These are phyloP conservation scores for Rhynchospora pubera DNA, from an alignment of 176 grass and related monocot species.

Conservation along the genomic window DNA sequence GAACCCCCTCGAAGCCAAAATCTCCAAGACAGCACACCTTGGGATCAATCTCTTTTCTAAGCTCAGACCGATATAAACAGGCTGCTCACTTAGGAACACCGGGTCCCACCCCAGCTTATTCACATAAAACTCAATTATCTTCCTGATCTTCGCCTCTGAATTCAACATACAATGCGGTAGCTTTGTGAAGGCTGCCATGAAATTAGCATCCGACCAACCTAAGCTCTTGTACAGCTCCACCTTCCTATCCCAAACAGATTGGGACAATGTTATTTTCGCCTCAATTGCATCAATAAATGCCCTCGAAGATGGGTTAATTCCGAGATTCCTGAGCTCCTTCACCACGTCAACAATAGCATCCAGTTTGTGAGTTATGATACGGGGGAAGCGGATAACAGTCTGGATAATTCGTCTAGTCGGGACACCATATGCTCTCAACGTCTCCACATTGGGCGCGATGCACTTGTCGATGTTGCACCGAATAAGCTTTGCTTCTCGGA, in stretches of 20 bases:
- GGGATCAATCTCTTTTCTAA: slow-evolving; percentile 48
- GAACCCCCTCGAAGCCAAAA: slow-evolving; percentile 26
- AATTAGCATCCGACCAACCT: slow-evolving; percentile 48
- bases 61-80: slow-evolving; percentile 32
- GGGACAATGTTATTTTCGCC: slow-evolving; percentile 8
- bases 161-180: slow-evolving; percentile 44
- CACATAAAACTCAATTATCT: slow-evolving; percentile 28
- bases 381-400: neutral
- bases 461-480: neutral
- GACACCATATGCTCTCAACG: neutral
- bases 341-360: slow-evolving; percentile 20
- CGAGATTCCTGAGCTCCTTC: slow-evolving; percentile 22
- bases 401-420: neutral
- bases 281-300: slow-evolving; percentile 37
- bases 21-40: slow-evolving; percentile 30
- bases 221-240: slow-evolving; percentile 36
- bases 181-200: slow-evolving; percentile 33
- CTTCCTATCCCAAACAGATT: slow-evolving; percentile 26
- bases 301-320: slow-evolving; percentile 15
- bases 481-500: neutral
- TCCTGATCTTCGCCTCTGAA: slow-evolving; percentile 42
- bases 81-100: slow-evolving; percentile 9
- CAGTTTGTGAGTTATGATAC: neutral
- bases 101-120: slow-evolving; percentile 38
- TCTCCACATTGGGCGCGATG: neutral